Conservation (phyloP, 176 grass and related monocot genomes). For the Ensete glaucum region DNA sequence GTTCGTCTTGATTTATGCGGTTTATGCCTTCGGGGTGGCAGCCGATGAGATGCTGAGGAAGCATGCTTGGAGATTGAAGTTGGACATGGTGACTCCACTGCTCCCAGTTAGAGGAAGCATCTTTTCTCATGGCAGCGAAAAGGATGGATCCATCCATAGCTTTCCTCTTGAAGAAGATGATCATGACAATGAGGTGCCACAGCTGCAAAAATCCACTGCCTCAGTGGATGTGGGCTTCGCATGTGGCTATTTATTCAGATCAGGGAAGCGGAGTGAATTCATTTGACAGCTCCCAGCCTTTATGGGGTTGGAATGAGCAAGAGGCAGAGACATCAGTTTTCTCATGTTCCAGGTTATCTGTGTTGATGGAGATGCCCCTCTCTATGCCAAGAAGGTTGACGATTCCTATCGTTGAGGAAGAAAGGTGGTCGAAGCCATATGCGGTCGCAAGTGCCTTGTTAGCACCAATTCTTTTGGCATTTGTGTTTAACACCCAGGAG, state of each 20-base stretch:
- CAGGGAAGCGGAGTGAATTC: constrained; percentile 41
- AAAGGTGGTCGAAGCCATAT: constrained; percentile 82
- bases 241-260: constrained; percentile 98
- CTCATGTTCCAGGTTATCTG: constrained; percentile 55
- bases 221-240: constrained; percentile 99
- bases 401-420: constrained; percentile 79
- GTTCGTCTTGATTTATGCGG: constrained; percentile 75
- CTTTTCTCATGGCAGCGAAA: constrained; percentile 54
- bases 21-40: constrained; percentile 76
- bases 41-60: constrained; percentile 91
- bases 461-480: constrained; percentile 63
- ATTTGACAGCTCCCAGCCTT: constrained; percentile 53
- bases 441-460: constrained; percentile 66
- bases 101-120: constrained; percentile 78
- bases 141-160: constrained; percentile 59
- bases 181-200: constrained; percentile 32
- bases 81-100: constrained; percentile 73
- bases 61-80: constrained; percentile 71
- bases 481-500: constrained; percentile 56
- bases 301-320: constrained; percentile 92
- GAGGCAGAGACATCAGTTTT: constrained; percentile 34
- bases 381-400: constrained; percentile 80
- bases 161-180: constrained; percentile 76
- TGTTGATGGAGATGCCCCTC: constrained; percentile 78
- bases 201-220: constrained; percentile 56